Percentiles rank a stretch among this genome's conserved stretches.
Conservation (phyloP, 768 basidiomycete species). For the Saitozyma podzolica region DNA sequence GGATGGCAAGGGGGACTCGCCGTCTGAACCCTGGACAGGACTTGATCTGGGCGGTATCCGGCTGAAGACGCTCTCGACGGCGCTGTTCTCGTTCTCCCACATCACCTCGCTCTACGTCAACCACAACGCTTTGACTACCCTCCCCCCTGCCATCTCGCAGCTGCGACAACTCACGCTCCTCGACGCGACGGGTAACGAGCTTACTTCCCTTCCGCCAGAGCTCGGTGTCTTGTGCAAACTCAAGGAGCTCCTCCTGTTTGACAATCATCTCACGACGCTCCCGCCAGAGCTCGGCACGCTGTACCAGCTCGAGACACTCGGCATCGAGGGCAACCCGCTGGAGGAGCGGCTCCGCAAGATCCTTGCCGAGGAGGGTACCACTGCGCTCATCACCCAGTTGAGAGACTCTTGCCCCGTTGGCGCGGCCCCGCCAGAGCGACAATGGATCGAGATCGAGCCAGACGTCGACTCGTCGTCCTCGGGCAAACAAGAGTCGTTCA, state of each 20-base stretch:
- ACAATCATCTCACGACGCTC: conserved; percentile 83
- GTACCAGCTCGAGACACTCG: conserved; percentile 87
- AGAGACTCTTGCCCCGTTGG: conserved; percentile 89
- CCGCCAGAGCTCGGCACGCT: conserved; percentile 85
- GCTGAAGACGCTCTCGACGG: conserved; percentile 83
- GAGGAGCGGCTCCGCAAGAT: conserved; percentile 72
- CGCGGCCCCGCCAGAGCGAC: conserved; percentile 72
- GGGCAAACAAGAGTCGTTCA: conserved; percentile 66
- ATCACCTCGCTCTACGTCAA: conserved; percentile 94
- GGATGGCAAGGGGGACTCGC: conserved; percentile 64
- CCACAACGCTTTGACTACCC: conserved; percentile 76
- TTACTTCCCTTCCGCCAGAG: conserved; percentile 75
- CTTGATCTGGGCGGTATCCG: conserved; percentile 95
- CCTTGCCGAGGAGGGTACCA: conserved; percentile 92
- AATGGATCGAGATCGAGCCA: conserved; percentile 63
- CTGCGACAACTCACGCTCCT: conserved; percentile 83
- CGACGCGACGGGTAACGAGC: conserved; percentile 85
- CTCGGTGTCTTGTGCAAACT: conserved; percentile 85
- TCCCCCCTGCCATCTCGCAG: conserved; percentile 80
- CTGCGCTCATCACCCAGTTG: conserved; percentile 81
- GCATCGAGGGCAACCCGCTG: conserved; percentile 95
- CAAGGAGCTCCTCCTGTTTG: conserved; percentile 91
- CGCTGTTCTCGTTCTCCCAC: conserved; percentile 81
- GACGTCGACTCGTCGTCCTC: conserved; percentile 28
- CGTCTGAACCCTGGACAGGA: conserved; percentile 66